These are phyloP conservation scores for Ajuga chamaepitys DNA, from an alignment of 257 asterid species.

Conservation along the genomic window DNA sequence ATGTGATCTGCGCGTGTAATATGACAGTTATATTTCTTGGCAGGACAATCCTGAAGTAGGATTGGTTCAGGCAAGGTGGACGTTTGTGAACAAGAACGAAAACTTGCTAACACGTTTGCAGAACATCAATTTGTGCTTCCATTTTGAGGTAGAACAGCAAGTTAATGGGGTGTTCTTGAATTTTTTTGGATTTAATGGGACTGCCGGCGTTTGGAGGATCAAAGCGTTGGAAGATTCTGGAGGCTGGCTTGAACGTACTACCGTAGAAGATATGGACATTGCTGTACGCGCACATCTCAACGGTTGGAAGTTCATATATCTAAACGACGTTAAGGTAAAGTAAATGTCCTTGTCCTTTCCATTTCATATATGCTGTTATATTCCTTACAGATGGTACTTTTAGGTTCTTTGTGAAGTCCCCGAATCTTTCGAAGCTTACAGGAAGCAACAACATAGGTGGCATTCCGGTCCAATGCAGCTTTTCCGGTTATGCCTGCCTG, in stretches of 20 bases:
- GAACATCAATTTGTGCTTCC: constrained; percentile 54
- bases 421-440: constrained; percentile 63
- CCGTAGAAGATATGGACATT: constrained; percentile 70
- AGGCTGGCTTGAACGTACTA: constrained; percentile 74
- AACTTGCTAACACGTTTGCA: constrained; percentile 69
- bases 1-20: not conserved
- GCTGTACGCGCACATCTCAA: constrained; percentile 67
- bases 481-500: constrained; percentile 60
- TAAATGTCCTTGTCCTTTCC: not conserved
- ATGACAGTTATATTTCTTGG: constrained; percentile 1
- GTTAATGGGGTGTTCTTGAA: constrained; percentile 69
- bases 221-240: constrained; percentile 67
- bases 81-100: constrained; percentile 61
- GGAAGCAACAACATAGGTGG: constrained; percentile 79
- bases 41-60: constrained; percentile 63
- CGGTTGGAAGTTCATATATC: constrained; percentile 64
- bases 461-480: constrained; percentile 86
- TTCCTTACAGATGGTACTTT: not conserved
- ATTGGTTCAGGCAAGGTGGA: constrained; percentile 69
- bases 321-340: constrained; percentile 59
- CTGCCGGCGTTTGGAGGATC: constrained; percentile 78
- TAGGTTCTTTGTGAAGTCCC: constrained; percentile 73
- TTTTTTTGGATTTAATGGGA: constrained; percentile 69
- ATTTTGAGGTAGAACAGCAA: constrained; percentile 79
- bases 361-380: not conserved